Evolutionary conservation across 225 moss, liverwort and hornwort species (phyloP).

Genomic region (Asterella californica): DNA sequence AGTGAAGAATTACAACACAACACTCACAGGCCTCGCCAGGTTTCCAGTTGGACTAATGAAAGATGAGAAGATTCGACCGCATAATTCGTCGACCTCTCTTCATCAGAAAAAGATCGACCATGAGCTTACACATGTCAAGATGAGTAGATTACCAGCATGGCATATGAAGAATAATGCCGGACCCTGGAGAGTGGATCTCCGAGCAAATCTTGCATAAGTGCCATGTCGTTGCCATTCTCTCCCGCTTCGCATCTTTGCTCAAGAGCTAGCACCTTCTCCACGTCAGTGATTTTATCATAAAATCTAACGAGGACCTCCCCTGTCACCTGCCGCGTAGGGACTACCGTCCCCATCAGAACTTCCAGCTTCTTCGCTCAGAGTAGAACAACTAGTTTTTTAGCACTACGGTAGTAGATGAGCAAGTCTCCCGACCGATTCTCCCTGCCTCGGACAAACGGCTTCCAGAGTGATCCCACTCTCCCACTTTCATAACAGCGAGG

Average conservation of each 20-base stretch:
- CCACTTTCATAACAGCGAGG: background rate
- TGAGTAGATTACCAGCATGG: constrained; percentile 68
- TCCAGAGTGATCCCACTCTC: background rate
- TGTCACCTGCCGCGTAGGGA: constrained; percentile 28
- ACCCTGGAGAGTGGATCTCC: constrained; percentile 97
- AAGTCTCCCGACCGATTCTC: background rate
- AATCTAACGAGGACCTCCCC: constrained; percentile 41
- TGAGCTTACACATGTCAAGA: background rate
- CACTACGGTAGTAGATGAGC: background rate
- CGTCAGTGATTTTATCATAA: constrained; percentile 41
- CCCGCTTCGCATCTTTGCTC: constrained; percentile 71
- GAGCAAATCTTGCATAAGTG: constrained; percentile 69
- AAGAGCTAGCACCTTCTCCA: constrained; percentile 57
- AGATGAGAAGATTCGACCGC: background rate
- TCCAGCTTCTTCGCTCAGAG: constrained; percentile 2
- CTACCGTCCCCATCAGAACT: constrained; percentile 36
- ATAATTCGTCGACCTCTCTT: background rate
- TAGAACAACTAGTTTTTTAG: constrained; percentile 1
- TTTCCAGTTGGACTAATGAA: background rate
- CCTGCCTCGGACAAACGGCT: background rate
- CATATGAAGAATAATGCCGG: constrained; percentile 68
- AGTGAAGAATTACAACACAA: background rate
- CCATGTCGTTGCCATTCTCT: constrained; percentile 47
- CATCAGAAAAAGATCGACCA: background rate
- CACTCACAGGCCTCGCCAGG: background rate